Conservation (phyloP, 169 alveolate species). For the Plasmodium inui region DNA sequence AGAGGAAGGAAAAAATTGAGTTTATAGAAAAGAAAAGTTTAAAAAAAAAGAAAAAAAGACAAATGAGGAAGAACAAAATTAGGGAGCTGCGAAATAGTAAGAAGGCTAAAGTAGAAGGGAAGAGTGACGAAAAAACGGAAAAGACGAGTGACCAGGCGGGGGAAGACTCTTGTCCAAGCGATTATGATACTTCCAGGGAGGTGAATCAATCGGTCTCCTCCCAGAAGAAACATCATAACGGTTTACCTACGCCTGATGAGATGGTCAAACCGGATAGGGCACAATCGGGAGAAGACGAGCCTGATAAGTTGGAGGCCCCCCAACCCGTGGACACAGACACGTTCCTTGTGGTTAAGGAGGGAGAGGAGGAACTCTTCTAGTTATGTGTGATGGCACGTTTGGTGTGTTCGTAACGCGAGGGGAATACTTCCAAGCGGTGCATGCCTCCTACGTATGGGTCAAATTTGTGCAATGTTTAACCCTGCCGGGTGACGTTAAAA, state of each 20-base stretch:
- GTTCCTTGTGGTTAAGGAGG: conserved; percentile 59
- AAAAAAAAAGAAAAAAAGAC: conserved; percentile 77
- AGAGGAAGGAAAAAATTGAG: conserved; percentile 75
- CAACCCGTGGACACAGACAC: conserved; percentile 20
- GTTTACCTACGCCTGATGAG: not conserved
- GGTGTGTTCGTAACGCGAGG: not conserved
- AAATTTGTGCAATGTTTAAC: not conserved
- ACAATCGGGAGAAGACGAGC: conserved; percentile 12
- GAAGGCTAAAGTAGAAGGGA: conserved; percentile 11
- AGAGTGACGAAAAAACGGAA: not conserved
- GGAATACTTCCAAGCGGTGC: not conserved
- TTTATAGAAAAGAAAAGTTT: conserved; percentile 75
- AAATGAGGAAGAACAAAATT: conserved; percentile 74
- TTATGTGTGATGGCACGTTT: not conserved
- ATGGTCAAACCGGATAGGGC: not conserved
- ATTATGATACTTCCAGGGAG: not conserved
- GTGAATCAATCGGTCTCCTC: not conserved
- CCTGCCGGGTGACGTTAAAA: not conserved
- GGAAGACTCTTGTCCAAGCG: not conserved
- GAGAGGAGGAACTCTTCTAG: conserved; percentile 55
- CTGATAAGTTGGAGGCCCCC: not conserved
- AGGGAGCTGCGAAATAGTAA: conserved; percentile 23
- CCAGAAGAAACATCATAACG: not conserved
- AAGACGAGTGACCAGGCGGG: not conserved
- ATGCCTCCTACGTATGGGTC: not conserved